These are phyloP conservation scores for Lachancea fermentati DNA, from an alignment of 805 yeast genomes.

Conservation along the genomic window DNA sequence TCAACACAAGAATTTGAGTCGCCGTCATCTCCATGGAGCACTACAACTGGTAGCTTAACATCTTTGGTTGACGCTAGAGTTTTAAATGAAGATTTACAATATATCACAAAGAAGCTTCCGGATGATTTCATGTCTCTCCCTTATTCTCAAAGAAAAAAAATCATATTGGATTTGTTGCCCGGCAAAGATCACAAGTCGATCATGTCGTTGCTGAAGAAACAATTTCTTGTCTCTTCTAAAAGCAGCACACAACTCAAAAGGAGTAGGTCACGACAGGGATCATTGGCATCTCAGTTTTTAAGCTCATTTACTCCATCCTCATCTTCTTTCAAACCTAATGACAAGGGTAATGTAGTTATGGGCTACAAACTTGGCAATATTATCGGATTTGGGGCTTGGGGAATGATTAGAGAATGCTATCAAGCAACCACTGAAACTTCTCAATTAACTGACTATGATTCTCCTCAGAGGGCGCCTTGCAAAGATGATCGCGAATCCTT, in stretches of 20 bases:
- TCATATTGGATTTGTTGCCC: constrained; percentile 34
- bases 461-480: constrained; percentile 11
- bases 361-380: constrained; percentile 62
- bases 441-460: background rate
- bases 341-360: constrained; percentile 62
- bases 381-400: constrained; percentile 90
- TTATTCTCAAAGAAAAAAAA: constrained; percentile 52
- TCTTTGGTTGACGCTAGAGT: constrained; percentile 3
- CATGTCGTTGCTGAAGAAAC: constrained; percentile 28
- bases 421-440: background rate
- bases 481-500: constrained; percentile 28
- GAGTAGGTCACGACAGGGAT: constrained; percentile 24
- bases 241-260: constrained; percentile 21
- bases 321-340: constrained; percentile 37
- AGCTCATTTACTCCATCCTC: constrained; percentile 31
- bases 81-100: constrained; percentile 26
- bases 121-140: constrained; percentile 50
- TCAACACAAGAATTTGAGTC: constrained; percentile 1
- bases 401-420: constrained; percentile 68
- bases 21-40: constrained; percentile 4
- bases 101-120: constrained; percentile 38
- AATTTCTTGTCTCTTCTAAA: constrained; percentile 20
- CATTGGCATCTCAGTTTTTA: constrained; percentile 31
- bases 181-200: constrained; percentile 32
- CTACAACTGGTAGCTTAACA: constrained; percentile 2